phyloP scores from a whole-genome alignment of 305 asterid genomes.

The Stenogyne calaminthoides region DNA sequence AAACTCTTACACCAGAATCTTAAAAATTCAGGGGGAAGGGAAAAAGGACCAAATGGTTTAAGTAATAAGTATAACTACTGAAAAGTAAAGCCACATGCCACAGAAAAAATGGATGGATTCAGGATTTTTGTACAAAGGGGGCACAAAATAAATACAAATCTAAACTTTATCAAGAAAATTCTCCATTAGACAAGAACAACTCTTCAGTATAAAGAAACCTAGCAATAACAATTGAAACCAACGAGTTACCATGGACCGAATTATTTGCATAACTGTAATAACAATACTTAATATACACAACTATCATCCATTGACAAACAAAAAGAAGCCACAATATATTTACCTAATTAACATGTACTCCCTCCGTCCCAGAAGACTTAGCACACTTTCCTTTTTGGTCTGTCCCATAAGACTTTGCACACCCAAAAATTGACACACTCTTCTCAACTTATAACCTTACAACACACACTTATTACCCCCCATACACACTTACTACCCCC shows the following conservation, averaged over 20 bases:
- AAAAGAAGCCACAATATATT: neutral
- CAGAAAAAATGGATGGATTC: neutral
- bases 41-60: neutral
- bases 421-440: no score
- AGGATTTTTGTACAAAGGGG: neutral
- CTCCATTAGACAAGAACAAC: neutral
- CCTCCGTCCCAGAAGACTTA: no score
- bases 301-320: neutral
- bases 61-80: neutral
- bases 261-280: neutral
- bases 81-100: slow-evolving; percentile 9
- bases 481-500: no score
- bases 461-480: no score
- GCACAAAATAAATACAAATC: neutral
- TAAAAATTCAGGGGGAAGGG: slow-evolving; percentile 13
- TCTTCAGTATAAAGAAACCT: neutral
- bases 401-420: no score
- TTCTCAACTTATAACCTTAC: no score
- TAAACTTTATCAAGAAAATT: neutral
- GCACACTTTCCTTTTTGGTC: no score
- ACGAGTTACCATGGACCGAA: neutral
- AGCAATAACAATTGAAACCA: neutral
- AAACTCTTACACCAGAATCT: slow-evolving; percentile 11
- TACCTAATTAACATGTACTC: neutral
- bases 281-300: neutral